Base-by-base conservation (phyloP, 73 alveolate species). In the Paraurostyla sp. region DNA sequence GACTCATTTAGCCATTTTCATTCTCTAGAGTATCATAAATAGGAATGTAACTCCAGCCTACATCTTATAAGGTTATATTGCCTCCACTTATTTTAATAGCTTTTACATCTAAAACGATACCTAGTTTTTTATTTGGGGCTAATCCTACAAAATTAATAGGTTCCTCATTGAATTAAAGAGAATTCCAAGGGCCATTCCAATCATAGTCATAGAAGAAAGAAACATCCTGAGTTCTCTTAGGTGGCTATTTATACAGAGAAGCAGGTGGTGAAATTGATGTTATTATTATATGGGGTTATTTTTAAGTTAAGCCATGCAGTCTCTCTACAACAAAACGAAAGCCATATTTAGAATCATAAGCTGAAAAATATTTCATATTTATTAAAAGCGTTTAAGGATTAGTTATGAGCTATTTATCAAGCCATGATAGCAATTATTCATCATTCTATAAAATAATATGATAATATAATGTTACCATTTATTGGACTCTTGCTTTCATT, bases 311-410 rank as follows among this genome's bases (percentile, higher is more conserved):
- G 32, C 42, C 42, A 57, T 94, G 97, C 30, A 96, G 83, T 29
- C 93, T 87, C 27, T 92, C 97, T 29, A 92, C 83, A 11, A 89
- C 97, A 59, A 92, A 62, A 73, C 94, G 69, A 56, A 94, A 83
- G 0, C 98, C 98, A 29, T 92, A 75, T 30, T 59, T 41, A 6
- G 91, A 81, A 41, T 87, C 90, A 57, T 94, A 94, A 45, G 92
- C 80, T 43, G 95, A 71, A 76, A 94, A 92, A 68, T 76, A 92
- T 57, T 80, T 92, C 80, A 68, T 50, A 62, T 94, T 92, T 23
- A 94, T 76, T 75, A 58, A 35, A 15, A 76, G 81, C 6, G 92
- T 73, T 29, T 73, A 25, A 9, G 86, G 71, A 36, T 41, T 73
- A 13, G 76, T 49, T 51, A 49, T 60, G 56, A 68, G 62, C 9